phyloP scores from a whole-genome alignment of 2,329 filamentous ascomycete genomes.

The Neonectria punicea region DNA sequence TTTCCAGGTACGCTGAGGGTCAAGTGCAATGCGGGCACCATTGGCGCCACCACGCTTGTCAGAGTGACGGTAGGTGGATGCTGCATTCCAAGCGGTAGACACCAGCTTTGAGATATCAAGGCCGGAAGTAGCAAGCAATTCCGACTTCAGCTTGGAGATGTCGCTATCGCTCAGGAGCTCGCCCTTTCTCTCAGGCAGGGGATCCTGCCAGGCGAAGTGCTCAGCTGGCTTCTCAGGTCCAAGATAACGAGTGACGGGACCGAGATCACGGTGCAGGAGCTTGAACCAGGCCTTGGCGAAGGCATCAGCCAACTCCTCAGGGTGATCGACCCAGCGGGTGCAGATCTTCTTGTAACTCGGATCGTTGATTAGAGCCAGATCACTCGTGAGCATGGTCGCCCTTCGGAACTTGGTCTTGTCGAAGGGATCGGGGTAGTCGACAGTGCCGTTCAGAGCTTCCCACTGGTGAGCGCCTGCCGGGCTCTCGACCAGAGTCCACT shows the following conservation, averaged over 20 bases:
- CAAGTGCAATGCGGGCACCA: slow-evolving; percentile 79
- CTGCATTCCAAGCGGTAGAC: slow-evolving; percentile 74
- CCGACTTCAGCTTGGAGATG: slow-evolving; percentile 72
- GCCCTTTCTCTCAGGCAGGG: slow-evolving; percentile 69
- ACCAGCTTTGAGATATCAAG: slow-evolving; percentile 71
- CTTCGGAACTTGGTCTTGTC: slow-evolving; percentile 77
- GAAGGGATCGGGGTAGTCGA: slow-evolving; percentile 76
- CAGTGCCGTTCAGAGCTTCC: slow-evolving; percentile 76
- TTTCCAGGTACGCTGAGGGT: slow-evolving; percentile 77
- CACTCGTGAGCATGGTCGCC: slow-evolving; percentile 81
- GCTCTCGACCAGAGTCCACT: slow-evolving; percentile 81
- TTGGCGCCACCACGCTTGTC: slow-evolving; percentile 89
- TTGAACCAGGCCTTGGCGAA: slow-evolving; percentile 86
- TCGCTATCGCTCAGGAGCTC: slow-evolving; percentile 71
- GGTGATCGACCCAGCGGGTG: slow-evolving; percentile 74
- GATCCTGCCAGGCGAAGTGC: slow-evolving; percentile 79
- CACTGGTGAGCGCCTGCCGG: slow-evolving; percentile 82
- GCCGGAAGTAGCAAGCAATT: slow-evolving; percentile 69
- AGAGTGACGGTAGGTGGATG: slow-evolving; percentile 76
- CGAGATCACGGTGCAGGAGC: slow-evolving; percentile 83
- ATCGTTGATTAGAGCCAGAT: slow-evolving; percentile 78
- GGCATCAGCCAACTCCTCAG: slow-evolving; percentile 73
- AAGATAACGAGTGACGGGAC: slow-evolving; percentile 75
- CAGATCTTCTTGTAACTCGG: slow-evolving; percentile 81
- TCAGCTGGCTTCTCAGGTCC: slow-evolving; percentile 80